Evolutionary conservation across 2,329 filamentous ascomycete genomes (phyloP).

Genomic region (Diaporthe eres): DNA sequence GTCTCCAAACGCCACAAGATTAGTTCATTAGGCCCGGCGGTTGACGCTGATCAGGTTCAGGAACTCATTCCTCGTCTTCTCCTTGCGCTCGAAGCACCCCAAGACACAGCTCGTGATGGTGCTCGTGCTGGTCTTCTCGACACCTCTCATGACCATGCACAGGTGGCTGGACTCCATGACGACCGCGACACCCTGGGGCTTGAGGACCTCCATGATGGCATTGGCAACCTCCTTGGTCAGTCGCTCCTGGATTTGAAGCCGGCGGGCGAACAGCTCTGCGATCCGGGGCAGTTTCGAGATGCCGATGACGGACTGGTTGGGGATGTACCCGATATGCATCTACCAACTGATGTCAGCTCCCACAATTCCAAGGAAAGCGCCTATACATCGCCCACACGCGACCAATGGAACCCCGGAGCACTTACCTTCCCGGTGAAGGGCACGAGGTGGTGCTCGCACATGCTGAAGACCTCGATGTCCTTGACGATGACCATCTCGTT

Average conservation of each 20-base stretch:
- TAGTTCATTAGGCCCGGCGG: conserved; percentile 41
- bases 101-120: conserved; percentile 98
- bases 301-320: conserved; percentile 89
- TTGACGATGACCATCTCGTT: conserved; percentile 98
- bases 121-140: conserved; percentile 87
- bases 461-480: conserved; percentile 93
- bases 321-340: conserved; percentile 99
- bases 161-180: conserved; percentile 98
- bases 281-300: conserved; percentile 96
- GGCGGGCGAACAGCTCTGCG: conserved; percentile 94
- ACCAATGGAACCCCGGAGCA: neutral
- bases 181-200: conserved; percentile 94
- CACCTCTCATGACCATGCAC: conserved; percentile 99
- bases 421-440: conserved; percentile 93
- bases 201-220: conserved; percentile 91
- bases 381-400: no score
- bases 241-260: conserved; percentile 95
- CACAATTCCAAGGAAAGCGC: neutral
- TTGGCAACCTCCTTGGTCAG: conserved; percentile 96
- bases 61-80: conserved; percentile 97
- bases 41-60: conserved; percentile 82
- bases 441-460: conserved; percentile 98
- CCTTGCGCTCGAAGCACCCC: conserved; percentile 92
- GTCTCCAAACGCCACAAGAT: neutral
- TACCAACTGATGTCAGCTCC: conserved; percentile 51